Evolutionary conservation across 202 grass and related monocot genomes (phyloP).

Genomic region (Setaria italica): DNA sequence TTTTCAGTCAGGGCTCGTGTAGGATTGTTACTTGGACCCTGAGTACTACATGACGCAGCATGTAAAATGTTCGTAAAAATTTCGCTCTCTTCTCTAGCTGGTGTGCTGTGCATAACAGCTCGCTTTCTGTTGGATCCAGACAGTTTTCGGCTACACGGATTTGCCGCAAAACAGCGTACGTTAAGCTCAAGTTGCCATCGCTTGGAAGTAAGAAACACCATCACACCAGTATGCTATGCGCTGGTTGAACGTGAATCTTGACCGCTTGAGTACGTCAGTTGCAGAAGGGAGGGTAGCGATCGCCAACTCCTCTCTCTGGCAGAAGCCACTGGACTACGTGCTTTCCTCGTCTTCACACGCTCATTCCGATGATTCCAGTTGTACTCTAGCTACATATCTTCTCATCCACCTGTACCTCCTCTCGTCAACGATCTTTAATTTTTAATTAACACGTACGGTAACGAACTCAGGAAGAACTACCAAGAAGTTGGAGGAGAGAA

Average conservation of each 20-base stretch:
- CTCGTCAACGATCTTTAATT: conserved; percentile 6
- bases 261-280: conserved; percentile 27
- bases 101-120: neutral
- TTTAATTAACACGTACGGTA: neutral
- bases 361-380: conserved; percentile 45
- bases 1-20: neutral
- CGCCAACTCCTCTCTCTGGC: neutral
- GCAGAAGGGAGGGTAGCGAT: conserved; percentile 3
- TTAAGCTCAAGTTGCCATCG: conserved; percentile 30
- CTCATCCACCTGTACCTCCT: conserved; percentile 36
- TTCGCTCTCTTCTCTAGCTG: neutral
- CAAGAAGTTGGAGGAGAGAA: neutral
- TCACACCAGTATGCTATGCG: conserved; percentile 4
- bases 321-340: conserved; percentile 6
- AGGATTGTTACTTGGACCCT: no score
- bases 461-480: neutral
- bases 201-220: conserved; percentile 13
- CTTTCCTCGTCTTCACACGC: conserved; percentile 33
- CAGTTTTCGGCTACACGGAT: neutral
- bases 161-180: neutral
- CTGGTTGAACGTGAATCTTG: conserved; percentile 24
- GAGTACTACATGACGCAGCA: no score
- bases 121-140: conserved; percentile 11
- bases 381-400: conserved; percentile 15
- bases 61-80: neutral